Evolutionary conservation across 768 basidiomycete genomes (phyloP).

Genomic region (Boletus fagicola): DNA sequence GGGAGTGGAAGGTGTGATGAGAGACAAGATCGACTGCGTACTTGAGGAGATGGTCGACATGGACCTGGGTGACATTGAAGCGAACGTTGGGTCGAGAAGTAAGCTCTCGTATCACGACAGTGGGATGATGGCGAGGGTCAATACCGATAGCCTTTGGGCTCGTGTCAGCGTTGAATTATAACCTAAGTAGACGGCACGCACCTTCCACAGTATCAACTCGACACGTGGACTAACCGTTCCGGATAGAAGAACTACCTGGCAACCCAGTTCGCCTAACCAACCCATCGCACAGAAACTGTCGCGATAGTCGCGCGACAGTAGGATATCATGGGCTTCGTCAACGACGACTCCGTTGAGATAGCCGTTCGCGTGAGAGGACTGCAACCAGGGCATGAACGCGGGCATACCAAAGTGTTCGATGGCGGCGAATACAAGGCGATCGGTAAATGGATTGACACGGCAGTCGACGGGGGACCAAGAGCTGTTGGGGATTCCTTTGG

Average conservation of each 20-base stretch:
- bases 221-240: neutral
- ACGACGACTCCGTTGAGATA: neutral
- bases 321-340: neutral
- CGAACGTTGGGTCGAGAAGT: too few relatives aligned
- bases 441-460: neutral
- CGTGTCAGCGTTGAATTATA: neutral
- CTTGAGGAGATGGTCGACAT: too few relatives aligned
- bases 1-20: too few relatives aligned
- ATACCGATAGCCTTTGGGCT: too few relatives aligned
- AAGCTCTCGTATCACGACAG: too few relatives aligned
- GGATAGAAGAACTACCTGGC: neutral
- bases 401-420: neutral
- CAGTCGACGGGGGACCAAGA: neutral
- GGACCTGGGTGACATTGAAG: too few relatives aligned
- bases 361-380: neutral
- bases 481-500: neutral
- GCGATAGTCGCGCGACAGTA: neutral
- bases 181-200: neutral
- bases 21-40: too few relatives aligned
- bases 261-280: neutral
- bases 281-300: neutral
- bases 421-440: neutral
- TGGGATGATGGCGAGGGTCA: too few relatives aligned
- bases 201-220: neutral
- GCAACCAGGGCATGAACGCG: too few relatives aligned